Conservation (phyloP, 2,329 filamentous ascomycete species). For the Fusarium circinatum region DNA sequence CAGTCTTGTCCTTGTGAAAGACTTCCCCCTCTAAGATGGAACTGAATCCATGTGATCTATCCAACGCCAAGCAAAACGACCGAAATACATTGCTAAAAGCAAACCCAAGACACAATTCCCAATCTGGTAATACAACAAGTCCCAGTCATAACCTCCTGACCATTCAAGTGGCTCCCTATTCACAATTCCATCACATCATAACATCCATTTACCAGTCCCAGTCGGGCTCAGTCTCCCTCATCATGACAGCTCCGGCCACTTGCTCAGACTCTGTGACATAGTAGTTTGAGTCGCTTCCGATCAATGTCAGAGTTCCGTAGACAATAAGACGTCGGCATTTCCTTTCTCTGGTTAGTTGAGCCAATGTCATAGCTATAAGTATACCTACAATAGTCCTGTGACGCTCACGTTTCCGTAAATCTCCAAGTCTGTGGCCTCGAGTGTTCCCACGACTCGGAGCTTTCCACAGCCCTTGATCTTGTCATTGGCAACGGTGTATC, state of each 20-base stretch:
- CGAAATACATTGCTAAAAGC: not conserved
- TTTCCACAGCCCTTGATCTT: slow-evolving; percentile 60
- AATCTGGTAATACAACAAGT: not conserved
- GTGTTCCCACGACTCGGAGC: slow-evolving; percentile 55
- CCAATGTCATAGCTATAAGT: slow-evolving; percentile 1
- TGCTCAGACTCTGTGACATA: slow-evolving; percentile 55
- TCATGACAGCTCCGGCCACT: slow-evolving; percentile 55
- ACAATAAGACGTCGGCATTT: slow-evolving; percentile 57
- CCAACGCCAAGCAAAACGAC: slow-evolving; percentile 4
- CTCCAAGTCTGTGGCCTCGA: slow-evolving; percentile 57
- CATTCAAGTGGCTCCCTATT: not conserved
- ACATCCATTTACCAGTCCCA: slow-evolving; percentile 49
- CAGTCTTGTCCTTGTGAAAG: not conserved
- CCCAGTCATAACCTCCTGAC: not conserved
- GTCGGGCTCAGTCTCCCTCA: slow-evolving; percentile 54
- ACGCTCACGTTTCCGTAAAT: slow-evolving; percentile 60
- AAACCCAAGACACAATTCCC: not conserved
- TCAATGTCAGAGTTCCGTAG: slow-evolving; percentile 59
- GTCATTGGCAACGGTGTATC: slow-evolving; percentile 52
- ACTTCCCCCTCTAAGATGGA: not conserved
- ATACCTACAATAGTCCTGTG: slow-evolving; percentile 55
- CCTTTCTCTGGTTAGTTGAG: slow-evolving; percentile 31
- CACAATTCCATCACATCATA: not conserved
- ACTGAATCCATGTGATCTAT: not conserved
- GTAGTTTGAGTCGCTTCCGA: slow-evolving; percentile 57